A percentile compares a stretch with the other conserved stretches of the same genome.
Conservation (phyloP, 2,329 filamentous ascomycete species). For the Xylaria sp. region DNA sequence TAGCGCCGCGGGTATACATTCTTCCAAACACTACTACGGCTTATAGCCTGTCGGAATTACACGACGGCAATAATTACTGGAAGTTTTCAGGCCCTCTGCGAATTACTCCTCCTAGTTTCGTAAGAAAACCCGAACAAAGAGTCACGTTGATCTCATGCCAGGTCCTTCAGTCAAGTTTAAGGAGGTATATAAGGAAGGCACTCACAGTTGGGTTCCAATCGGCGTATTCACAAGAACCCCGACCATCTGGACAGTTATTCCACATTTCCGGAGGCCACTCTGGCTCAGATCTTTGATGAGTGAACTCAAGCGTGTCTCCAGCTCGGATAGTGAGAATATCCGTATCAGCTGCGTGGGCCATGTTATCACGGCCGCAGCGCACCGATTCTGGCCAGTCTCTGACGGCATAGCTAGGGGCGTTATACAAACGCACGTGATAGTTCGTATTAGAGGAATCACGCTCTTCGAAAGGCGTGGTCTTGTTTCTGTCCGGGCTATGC, state of each 20-base stretch:
- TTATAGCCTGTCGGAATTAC: too few species aligned
- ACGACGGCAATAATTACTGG: too few species aligned
- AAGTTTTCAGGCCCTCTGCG: too few species aligned
- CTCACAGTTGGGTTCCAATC: too few species aligned
- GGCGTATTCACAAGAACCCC: not conserved
- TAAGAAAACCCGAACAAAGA: too few species aligned
- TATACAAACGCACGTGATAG: not conserved
- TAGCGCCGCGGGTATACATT: too few species aligned
- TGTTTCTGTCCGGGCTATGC: constrained; percentile 11
- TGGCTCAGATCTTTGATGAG: not conserved
- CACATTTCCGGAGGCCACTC: constrained; percentile 12
- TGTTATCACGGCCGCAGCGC: constrained; percentile 34
- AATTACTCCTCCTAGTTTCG: too few species aligned
- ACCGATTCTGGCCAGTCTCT: constrained; percentile 21
- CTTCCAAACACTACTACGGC: too few species aligned
- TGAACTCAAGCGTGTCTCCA: constrained; percentile 31
- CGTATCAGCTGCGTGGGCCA: constrained; percentile 28
- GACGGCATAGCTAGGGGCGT: constrained; percentile 15
- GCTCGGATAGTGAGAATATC: constrained; percentile 32
- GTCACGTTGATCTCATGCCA: too few species aligned
- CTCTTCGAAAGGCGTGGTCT: constrained; percentile 7
- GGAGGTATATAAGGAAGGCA: too few species aligned
- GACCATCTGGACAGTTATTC: constrained; percentile 5
- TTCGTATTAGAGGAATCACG: not conserved
- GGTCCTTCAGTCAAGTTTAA: too few species aligned